Conservation (phyloP, 1,284 basidiomycete species). For the Sphagnurus paluster region DNA sequence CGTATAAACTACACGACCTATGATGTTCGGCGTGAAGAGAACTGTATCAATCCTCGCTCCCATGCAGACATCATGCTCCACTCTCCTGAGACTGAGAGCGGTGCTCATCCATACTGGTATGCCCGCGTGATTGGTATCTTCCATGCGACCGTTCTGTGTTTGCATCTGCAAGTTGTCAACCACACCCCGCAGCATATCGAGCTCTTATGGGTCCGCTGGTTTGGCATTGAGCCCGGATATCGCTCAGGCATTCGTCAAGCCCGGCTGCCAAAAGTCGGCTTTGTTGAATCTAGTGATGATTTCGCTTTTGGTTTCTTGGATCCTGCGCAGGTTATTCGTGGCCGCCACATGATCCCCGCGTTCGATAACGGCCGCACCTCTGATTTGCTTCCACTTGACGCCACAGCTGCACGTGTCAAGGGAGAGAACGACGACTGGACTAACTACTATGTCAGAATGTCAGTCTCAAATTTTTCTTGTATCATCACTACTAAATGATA, state of each 20-base stretch:
- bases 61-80: slow-evolving; percentile 27
- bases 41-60: slow-evolving; percentile 26
- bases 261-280: not conserved
- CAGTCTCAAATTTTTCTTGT: too few relatives aligned
- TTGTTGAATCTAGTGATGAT: not conserved
- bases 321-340: not conserved
- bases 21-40: slow-evolving; percentile 28
- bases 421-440: too few relatives aligned
- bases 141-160: not conserved
- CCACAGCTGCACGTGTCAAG: too few relatives aligned
- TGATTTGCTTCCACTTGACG: too few relatives aligned
- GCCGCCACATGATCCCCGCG: not conserved
- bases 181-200: not conserved
- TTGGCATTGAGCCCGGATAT: not conserved
- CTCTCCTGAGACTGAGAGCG: slow-evolving; percentile 7
- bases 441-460: too few relatives aligned
- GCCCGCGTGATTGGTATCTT: not conserved
- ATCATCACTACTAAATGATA: too few relatives aligned
- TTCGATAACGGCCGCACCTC: too few relatives aligned
- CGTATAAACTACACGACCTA: slow-evolving; percentile 32
- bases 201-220: not conserved
- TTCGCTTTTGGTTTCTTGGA: not conserved
- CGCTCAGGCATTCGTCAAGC: not conserved
- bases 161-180: not conserved
- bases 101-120: not conserved